phyloP scores from a whole-genome alignment of 495 filamentous ascomycete species.

The Hyphodiscus hymeniophilus region DNA sequence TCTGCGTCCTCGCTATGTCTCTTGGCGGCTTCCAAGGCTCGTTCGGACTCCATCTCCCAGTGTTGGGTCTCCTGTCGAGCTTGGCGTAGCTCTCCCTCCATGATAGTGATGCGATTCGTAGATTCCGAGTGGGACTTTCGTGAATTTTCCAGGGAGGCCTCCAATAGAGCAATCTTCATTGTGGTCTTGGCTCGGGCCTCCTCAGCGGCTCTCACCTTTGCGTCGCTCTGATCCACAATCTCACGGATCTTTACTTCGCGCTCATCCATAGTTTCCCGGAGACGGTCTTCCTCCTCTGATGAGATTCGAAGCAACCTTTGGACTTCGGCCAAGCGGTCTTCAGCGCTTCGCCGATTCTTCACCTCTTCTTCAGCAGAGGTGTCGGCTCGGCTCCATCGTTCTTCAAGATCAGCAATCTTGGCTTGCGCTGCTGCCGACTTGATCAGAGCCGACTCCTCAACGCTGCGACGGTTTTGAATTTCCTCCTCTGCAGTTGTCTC shows the following conservation, averaged over 20 bases:
- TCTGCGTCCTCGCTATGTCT: constrained; percentile 34
- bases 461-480: constrained; percentile 56
- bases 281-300: constrained; percentile 61
- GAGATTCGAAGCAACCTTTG: constrained; percentile 59
- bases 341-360: constrained; percentile 54
- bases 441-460: constrained; percentile 39
- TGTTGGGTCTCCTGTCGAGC: constrained; percentile 37
- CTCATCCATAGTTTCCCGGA: constrained; percentile 64
- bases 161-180: constrained; percentile 54
- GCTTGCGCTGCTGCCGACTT: not conserved
- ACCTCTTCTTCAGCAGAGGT: constrained; percentile 36
- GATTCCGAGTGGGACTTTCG: constrained; percentile 59
- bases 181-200: constrained; percentile 38
- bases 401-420: not conserved
- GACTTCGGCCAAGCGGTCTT: constrained; percentile 65
- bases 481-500: constrained; percentile 58
- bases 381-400: not conserved
- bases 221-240: constrained; percentile 19
- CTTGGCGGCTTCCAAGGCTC: constrained; percentile 20
- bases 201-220: constrained; percentile 29
- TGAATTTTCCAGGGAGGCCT: constrained; percentile 54
- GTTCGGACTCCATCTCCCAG: constrained; percentile 37
- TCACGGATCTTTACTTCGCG: constrained; percentile 19
- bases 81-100: constrained; percentile 41
- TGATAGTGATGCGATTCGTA: constrained; percentile 37